Evolutionary conservation across 371 early-diverging fungal genomes (phyloP), one percentile per base, ranked within the genome.

Genomic region (Cokeromyces recurvatus): DNA sequence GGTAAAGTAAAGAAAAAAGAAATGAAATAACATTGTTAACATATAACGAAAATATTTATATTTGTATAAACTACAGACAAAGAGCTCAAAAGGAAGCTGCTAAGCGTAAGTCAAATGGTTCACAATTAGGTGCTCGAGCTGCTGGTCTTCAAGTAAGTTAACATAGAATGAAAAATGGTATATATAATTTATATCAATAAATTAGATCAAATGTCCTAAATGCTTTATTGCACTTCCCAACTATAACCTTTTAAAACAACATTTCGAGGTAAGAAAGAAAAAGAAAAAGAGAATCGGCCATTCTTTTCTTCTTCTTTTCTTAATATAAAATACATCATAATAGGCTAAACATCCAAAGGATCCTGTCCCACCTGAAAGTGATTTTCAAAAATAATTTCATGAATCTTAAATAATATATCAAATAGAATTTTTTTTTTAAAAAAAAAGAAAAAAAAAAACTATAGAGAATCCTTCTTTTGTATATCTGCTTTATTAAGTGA

Each of bases 261-360:
- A 84, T 51, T 80, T 84, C 79, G 79, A 75, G 46, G 79, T 73
- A 64, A 51, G 51, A 27, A 27, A 27, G 11, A 11, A 27, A 7
- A 27, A 27, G 11, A 27, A 27, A 5, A 5, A 5, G 29, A 27
- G 29, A 27, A 27, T 7, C 11, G 11, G 19, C 19, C 29, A 40
- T 34, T 20, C 51, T 3, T 22, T 25, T 36, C 10, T 40, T 4
- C 23, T 36, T 32, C n/a, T 55, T n/a, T n/a, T n/a, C n/a, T n/a
- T n/a, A n/a, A n/a, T n/a, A n/a, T n/a, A n/a, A n/a, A n/a, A n/a
- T n/a, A n/a, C n/a, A n/a, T n/a, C n/a, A n/a, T n/a, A n/a, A n/a
- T n/a, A 77, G 77, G 81, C 81, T 16, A 80, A 80, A 36, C 81
- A 80, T 55, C 78, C 78, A 22, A 78, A 77, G 55, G 75, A 67